Base-by-base conservation (phyloP, 495 filamentous ascomycete species). In the Podospora fimiseda region DNA sequence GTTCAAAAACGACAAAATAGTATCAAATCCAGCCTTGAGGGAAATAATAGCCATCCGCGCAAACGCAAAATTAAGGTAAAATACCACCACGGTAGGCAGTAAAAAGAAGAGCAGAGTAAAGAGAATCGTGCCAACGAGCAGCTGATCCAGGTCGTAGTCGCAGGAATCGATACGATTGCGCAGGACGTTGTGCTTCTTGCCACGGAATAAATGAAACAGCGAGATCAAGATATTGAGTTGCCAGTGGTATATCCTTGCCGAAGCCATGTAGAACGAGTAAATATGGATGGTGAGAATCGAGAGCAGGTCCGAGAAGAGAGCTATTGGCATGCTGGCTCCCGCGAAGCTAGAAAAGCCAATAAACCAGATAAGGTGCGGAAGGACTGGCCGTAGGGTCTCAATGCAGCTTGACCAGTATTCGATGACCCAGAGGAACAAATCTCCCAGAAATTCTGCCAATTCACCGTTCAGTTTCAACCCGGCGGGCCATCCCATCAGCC, bases 401-500 rank as follows among this genome's bases (percentile, higher is more conserved):
- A 95, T 87, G 64, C 83, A 91, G 48, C 81, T 85, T 48, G 86
- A 86, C 94, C 94, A 99, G 61, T 95, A 91, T 55, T 96, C 89
- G 56, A 99, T 96, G 33, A 99, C 93, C 93, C 94, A 97, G 0
- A 97, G 68, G 63, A 97, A 97, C 9, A 99, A 69, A 57, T 95
- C 90, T 55, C 93, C 94, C 1, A 99, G 80, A 57, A 99, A 99
- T 19, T 81, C 77, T 2, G 90, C 94, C 24, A 99, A 79, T 64
- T 99, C 94, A 48, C 83, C 94, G 68, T 99, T 99, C 38, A 99
- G 77, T 65, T 99, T 99, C 52, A 99, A 72, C 20, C 93, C 93
- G n/a, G 89, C 93, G n/a, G 93, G 93, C 84, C 85, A 94, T 51
- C 88, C 88, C 86, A 90, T 96, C 39, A 99, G 80, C 93, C 93